Evolutionary conservation across 148 eudicot species (phyloP), one percentile per base, ranked within the genome.

Genomic region (Silene latifolia): DNA sequence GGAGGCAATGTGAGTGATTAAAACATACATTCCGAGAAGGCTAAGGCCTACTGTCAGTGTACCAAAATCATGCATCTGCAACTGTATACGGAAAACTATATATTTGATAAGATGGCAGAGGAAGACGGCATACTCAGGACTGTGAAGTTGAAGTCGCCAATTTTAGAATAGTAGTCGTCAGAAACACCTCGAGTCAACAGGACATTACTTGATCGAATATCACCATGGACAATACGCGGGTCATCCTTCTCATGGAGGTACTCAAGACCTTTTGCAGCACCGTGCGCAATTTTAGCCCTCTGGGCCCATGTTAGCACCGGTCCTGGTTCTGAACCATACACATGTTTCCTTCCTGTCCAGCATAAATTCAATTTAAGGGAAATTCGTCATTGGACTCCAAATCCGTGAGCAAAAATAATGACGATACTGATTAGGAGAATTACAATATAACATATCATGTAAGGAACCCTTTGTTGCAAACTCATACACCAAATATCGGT

Each of bases 201-300:
- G 27, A 91, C 89, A 62, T 91, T 91, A 87, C 93, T 87, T 6
- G 93, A 91, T 83, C 96, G 78, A 44, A 91, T 78, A 78, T 87
- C 97, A 29, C 90, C 81, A 60, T 91, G 97, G 25, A 89, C 86
- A 56, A 91, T 85, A 11, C 93, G 70, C 0, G 97, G 97, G 73
- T 91, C 90, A 76, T 83, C 85, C 77, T 85, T 91, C 69, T 91
- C 93, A 27, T 91, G 96, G 48, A 91, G 79, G 74, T 76, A 91
- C 69, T 89, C 87, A 3, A 91, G 78, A 42, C 97, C 93, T 74
- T 80, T 89, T 19, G 97, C 93, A 63, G 97, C 97, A 62, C 87
- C 93, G 62, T 53, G 79, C 23, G 97, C 93, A 65, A 89, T 77
- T 74, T 81, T 87, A 53, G 89, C 93, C 75, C 97, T 85, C 69